A percentile compares a stretch with the other conserved stretches of the same genome.
These are phyloP conservation scores for Hysterium pulicare DNA, from an alignment of 2,329 filamentous ascomycete genomes.

Conservation along the genomic window DNA sequence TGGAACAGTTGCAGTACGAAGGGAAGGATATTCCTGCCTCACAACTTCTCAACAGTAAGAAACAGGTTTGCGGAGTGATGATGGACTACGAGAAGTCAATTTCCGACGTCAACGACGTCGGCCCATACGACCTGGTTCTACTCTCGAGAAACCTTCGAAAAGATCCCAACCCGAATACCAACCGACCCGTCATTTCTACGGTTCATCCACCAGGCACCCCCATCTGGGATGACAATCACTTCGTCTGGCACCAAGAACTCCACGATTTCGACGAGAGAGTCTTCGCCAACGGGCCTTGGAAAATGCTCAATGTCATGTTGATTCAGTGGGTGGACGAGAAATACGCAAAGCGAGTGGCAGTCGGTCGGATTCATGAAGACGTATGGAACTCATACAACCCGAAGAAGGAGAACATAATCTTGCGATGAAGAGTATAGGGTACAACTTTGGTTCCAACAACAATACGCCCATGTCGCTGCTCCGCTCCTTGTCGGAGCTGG, in stretches of 20 bases:
- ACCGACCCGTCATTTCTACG: constrained; percentile 12
- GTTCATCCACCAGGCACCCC: constrained; percentile 32
- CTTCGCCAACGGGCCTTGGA: constrained; percentile 24
- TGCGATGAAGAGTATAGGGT: not conserved
- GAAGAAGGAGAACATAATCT: not conserved
- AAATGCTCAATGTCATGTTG: constrained; percentile 32
- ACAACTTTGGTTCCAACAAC: too few species aligned
- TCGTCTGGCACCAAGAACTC: constrained; percentile 27
- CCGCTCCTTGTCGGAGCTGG: too few species aligned
- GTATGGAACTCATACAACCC: constrained; percentile 16
- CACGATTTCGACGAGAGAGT: constrained; percentile 22
- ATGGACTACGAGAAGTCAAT: constrained; percentile 27
- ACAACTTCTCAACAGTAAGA: constrained; percentile 20
- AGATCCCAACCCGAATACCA: constrained; percentile 12
- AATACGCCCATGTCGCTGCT: too few species aligned
- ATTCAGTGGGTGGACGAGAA: constrained; percentile 26
- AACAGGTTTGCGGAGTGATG: constrained; percentile 27
- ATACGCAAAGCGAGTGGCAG: constrained; percentile 23
- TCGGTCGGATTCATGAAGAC: constrained; percentile 32
- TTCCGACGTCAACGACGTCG: constrained; percentile 13
- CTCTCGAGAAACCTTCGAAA: constrained; percentile 26
- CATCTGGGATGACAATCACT: constrained; percentile 26
- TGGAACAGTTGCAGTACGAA: constrained; percentile 21
- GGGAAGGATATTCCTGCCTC: constrained; percentile 21
- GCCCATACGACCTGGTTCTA: constrained; percentile 26